Percentiles rank a stretch among this genome's conserved stretches.
phyloP scores from a whole-genome alignment of 768 basidiomycete genomes.

The Pisolithus orientalis region DNA sequence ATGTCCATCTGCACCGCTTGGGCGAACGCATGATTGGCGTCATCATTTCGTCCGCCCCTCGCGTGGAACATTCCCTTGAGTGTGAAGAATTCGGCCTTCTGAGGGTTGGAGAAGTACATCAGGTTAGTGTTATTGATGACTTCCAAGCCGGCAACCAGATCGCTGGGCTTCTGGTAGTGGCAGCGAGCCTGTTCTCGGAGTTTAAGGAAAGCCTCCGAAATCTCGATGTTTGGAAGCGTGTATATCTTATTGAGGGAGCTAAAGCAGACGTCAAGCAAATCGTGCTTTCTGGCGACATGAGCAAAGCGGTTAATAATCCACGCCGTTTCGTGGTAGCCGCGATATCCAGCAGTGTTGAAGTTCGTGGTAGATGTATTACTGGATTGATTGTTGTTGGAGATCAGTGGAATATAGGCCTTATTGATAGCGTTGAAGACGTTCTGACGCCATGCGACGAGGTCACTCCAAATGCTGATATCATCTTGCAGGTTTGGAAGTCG shows the following conservation, averaged over 20 bases:
- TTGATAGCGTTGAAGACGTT: constrained; percentile 98
- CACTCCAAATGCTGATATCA: constrained; percentile 98
- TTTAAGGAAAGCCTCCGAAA: constrained; percentile 98
- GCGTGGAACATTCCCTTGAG: constrained; percentile 99
- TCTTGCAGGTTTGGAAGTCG: constrained; percentile 93
- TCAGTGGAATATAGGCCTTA: constrained; percentile 90
- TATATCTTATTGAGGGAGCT: constrained; percentile 95
- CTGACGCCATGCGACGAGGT: constrained; percentile 98
- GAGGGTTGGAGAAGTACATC: constrained; percentile 89
- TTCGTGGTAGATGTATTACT: constrained; percentile 47
- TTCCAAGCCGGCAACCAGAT: constrained; percentile 90
- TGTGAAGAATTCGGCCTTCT: constrained; percentile 98
- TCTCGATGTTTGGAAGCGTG: constrained; percentile 98
- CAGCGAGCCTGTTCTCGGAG: constrained; percentile 97
- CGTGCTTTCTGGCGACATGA: constrained; percentile 96
- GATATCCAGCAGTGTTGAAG: constrained; percentile 81
- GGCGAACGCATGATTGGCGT: constrained; percentile 87
- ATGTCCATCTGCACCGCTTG: constrained; percentile 97
- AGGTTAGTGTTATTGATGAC: constrained; percentile 99
- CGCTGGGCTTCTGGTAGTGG: constrained; percentile 92
- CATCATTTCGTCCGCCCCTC: constrained; percentile 76
- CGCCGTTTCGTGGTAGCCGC: constrained; percentile 97
- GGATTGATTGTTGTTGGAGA: constrained; percentile 49
- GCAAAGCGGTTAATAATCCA: constrained; percentile 99
- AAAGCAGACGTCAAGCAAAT: constrained; percentile 93